Base-by-base conservation (phyloP, 306 rosid genomes). In the Begonia loranthoides region DNA sequence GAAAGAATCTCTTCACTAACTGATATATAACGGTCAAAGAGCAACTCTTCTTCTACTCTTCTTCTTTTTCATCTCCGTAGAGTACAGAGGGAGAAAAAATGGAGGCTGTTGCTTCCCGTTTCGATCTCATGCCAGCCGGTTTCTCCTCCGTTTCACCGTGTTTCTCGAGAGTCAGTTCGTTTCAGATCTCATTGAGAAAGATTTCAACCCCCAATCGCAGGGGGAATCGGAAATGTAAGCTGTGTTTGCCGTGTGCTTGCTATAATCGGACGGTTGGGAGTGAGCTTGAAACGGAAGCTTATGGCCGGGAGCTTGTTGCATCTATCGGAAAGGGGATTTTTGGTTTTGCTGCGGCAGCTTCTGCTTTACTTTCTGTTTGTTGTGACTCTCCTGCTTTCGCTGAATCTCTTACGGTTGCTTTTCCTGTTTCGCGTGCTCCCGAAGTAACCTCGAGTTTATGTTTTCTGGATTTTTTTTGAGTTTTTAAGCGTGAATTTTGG, bases 321-420 rank as follows among this genome's bases (percentile, higher is more conserved):
- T 68, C 81, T 13, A 59, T 60, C 6, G 71, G 71, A 0, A 85
- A 68, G 69, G 71, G 71, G 9, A 60, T 76, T 45, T 33, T 78
- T 17, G 79, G 82, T 17, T 71, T 82, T 38, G 87, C 95, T 14
- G 87, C 78, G 54, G 79, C 92, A 0, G 75, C 78, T 0, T 68
- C 87, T 34, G 51, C 93, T 9, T 57, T 77, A 12, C 60, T 63
- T n/a, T 80, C 80, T 5, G 58, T 85, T 36, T 79, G 69, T 17
- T 69, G 71, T 13, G 65, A 76, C 21, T 58, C 89, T 15, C 82
- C 87, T 1, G 80, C 82, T 58, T 62, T 80, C 1, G 83, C 95
- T 2, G 94, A 90, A 73, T 90, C 97, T 10, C 90, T 90, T 28
- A 85, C 97, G 4, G 85, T 90, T 13, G 95, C 95, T 58, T 90